Evolutionary conservation across 1,139 yeast genomes (phyloP).

Genomic region (Tardiomyces blankii): DNA sequence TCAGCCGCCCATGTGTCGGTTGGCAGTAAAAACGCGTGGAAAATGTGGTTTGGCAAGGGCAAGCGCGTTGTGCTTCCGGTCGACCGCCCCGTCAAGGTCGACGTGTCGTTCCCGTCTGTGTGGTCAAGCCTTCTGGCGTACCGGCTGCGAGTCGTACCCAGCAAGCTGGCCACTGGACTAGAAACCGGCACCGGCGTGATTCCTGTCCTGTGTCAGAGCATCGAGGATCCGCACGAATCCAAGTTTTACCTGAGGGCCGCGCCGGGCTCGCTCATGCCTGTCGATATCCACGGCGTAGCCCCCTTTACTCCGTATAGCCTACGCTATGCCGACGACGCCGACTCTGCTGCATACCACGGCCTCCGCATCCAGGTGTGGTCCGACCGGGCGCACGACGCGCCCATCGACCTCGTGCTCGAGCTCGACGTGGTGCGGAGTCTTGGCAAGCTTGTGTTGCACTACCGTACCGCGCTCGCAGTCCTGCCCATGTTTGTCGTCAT

Average conservation of each 20-base stretch:
- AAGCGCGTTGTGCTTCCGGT: slow-evolving; percentile 27
- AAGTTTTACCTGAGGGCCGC: slow-evolving; percentile 58
- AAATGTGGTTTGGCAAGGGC: slow-evolving; percentile 13
- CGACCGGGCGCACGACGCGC: slow-evolving; percentile 14
- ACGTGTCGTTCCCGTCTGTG: slow-evolving; percentile 41
- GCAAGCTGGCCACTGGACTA: slow-evolving; percentile 3
- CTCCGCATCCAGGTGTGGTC: slow-evolving; percentile 25
- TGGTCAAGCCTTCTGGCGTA: slow-evolving; percentile 57
- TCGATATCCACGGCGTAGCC: slow-evolving; percentile 60
- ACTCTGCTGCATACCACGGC: not conserved
- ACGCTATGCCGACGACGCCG: not conserved
- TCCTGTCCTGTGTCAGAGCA: slow-evolving; percentile 61
- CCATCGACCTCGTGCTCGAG: slow-evolving; percentile 17
- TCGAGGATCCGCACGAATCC: slow-evolving; percentile 57
- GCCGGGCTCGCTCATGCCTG: slow-evolving; percentile 25
- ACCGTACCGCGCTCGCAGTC: slow-evolving; percentile 22
- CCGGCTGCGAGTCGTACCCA: slow-evolving; percentile 23
- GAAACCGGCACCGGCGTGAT: slow-evolving; percentile 11
- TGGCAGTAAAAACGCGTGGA: not conserved
- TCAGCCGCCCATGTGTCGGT: not conserved
- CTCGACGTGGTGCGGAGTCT: slow-evolving; percentile 27
- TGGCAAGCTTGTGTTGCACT: slow-evolving; percentile 25
- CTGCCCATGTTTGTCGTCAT: slow-evolving; percentile 22
- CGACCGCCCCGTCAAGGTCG: slow-evolving; percentile 36
- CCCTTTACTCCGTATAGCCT: slow-evolving; percentile 56